Evolutionary conservation across 2,329 filamentous ascomycete genomes (phyloP), one percentile per base, ranked within the genome.

Genomic region (Helminthosporium solani): DNA sequence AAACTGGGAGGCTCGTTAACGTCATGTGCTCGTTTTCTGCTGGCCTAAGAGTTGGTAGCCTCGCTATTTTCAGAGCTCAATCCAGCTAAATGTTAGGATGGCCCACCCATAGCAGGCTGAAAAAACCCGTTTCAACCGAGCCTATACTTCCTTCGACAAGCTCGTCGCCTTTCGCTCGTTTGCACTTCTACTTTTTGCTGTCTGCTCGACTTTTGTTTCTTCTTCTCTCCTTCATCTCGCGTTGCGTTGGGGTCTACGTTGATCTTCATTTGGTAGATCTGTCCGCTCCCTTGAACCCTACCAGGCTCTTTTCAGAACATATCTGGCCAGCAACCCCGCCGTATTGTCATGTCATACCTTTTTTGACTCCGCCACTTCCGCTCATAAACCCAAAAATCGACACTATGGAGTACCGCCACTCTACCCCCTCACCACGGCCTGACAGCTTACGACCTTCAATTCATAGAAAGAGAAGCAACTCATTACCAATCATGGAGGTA

Each of bases 401-500:
- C 36, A 54, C 37, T 40, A 69, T 68, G 61, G 51, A 66, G 39
- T 53, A 51, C 14, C 63, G 56, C 50, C 59, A 58, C 36, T 59
- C 61, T 15, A 52, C 41, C 33, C 53, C 58, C 56, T 56, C 15
- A 48, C 47, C n/a, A 34, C 49, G 7, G 52, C n/a, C 47, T 11
- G 28, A 46, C 16, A 60, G 56, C 46, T 52, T 53, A 9, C 58
- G 65, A 23, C 59, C 60, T 19, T 50, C 34, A 38, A 51, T 55
- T 4, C 41, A 59, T n/a, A 58, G 67, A 42, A 54, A 68, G 23
- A 52, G 67, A 50, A 70, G 66, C 50, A 69, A 68, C 40, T 70
- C 67, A 2, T 49, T 68, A 11, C 66, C 67, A 8, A 61, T 69
- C 23, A 50, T 64, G 8, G 64, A 69, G 30, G 64, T 60, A 23